These are phyloP conservation scores for Picochlorum sp. DNA, from an alignment of 139 green algal genomes.

Conservation along the genomic window DNA sequence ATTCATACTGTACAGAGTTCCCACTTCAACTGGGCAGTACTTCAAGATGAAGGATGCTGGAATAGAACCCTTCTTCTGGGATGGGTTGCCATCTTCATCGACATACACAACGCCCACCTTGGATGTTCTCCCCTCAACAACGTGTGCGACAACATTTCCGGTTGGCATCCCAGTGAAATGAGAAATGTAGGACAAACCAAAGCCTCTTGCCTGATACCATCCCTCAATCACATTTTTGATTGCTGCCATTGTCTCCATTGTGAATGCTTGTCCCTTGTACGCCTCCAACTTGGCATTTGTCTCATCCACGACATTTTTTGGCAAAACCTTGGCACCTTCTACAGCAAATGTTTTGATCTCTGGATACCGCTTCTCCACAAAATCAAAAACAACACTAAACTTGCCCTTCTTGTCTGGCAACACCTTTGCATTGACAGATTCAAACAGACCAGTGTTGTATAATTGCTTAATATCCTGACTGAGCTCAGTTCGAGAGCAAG, in stretches of 20 bases:
- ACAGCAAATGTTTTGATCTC: constrained; percentile 47
- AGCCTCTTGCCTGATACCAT: constrained; percentile 67
- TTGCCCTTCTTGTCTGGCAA: constrained; percentile 32
- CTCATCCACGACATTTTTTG: constrained; percentile 24
- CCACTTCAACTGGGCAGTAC: constrained; percentile 49
- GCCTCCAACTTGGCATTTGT: constrained; percentile 28
- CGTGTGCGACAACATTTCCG: constrained; percentile 48
- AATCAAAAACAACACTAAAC: constrained; percentile 46
- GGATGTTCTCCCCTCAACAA: constrained; percentile 47
- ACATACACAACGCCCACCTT: constrained; percentile 38
- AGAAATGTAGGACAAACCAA: constrained; percentile 43
- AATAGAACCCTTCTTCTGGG: constrained; percentile 27
- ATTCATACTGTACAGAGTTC: constrained; percentile 63
- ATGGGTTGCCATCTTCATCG: constrained; percentile 50
- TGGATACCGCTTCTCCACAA: constrained; percentile 52
- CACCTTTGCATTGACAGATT: constrained; percentile 52
- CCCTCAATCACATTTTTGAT: constrained; percentile 62
- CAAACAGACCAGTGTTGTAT: constrained; percentile 50
- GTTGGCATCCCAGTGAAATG: constrained; percentile 71
- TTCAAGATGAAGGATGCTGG: constrained; percentile 38
- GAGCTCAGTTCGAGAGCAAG: constrained; percentile 31
- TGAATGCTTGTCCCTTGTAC: constrained; percentile 23
- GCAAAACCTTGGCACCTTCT: constrained; percentile 33
- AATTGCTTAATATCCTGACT: constrained; percentile 40
- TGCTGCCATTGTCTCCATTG: constrained; percentile 34